Conservation (phyloP, 1,284 basidiomycete genomes). For the Paramarasmius palmivorus region DNA sequence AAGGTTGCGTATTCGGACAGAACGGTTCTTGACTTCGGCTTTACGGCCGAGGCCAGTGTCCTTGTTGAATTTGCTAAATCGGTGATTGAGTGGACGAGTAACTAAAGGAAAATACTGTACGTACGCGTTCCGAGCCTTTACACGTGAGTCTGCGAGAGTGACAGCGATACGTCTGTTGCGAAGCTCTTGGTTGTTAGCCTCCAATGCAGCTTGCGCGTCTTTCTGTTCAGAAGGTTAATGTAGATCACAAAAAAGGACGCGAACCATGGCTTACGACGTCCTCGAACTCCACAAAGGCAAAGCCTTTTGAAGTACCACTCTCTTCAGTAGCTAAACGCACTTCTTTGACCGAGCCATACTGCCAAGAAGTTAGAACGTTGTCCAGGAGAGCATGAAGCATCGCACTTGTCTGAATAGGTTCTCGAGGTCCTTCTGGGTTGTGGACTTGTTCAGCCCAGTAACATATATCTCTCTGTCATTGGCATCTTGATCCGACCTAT, state of each 20-base stretch:
- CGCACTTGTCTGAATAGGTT: conserved; percentile 75
- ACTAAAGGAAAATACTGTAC: conserved; percentile 11
- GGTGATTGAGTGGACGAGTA: not conserved
- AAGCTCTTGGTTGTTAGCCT: conserved; percentile 82
- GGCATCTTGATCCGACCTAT: conserved; percentile 83
- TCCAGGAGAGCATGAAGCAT: too few relatives aligned
- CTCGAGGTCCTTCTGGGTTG: conserved; percentile 71
- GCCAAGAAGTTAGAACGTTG: conserved; percentile 16
- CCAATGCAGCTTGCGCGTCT: conserved; percentile 70
- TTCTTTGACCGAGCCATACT: conserved; percentile 84
- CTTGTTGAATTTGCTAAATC: conserved; percentile 38
- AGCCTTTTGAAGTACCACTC: conserved; percentile 76
- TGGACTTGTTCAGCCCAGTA: conserved; percentile 78
- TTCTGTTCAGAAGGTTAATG: conserved; percentile 41
- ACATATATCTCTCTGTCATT: conserved; percentile 86
- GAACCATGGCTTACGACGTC: conserved; percentile 55
- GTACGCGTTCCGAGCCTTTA: conserved; percentile 55
- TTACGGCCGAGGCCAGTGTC: conserved; percentile 59
- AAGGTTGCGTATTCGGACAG: conserved; percentile 76
- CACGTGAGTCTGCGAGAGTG: conserved; percentile 77
- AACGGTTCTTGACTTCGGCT: conserved; percentile 67
- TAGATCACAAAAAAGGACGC: not conserved
- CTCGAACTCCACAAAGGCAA: conserved; percentile 93
- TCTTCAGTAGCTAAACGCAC: conserved; percentile 78
- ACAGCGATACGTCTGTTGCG: conserved; percentile 86